Conservation (phyloP, 2,329 filamentous ascomycete genomes). For the Dothideomycetes sp. region DNA sequence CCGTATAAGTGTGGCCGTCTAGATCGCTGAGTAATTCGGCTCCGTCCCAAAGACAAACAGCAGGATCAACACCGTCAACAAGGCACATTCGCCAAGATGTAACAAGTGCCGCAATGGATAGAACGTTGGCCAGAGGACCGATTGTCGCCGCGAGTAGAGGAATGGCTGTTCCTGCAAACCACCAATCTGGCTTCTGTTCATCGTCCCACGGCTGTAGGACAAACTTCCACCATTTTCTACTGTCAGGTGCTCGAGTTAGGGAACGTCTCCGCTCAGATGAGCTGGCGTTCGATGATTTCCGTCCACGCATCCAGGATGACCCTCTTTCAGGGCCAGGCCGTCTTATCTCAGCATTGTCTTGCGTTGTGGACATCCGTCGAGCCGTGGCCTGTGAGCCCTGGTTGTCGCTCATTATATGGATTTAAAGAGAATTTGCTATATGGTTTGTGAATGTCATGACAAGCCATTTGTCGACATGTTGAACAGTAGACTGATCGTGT, state of each 20-base stretch:
- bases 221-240: slow-evolving; percentile 11
- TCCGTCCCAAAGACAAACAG: slow-evolving; percentile 20
- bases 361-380: no score
- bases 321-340: neutral
- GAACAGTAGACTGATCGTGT: no score
- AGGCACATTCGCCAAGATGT: slow-evolving; percentile 63
- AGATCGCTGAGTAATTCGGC: slow-evolving; percentile 37
- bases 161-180: slow-evolving; percentile 29
- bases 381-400: no score
- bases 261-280: slow-evolving; percentile 4
- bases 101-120: slow-evolving; percentile 79
- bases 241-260: neutral
- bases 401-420: no score
- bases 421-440: no score
- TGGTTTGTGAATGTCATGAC: no score
- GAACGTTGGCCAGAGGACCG: slow-evolving; percentile 80
- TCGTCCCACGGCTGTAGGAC: slow-evolving; percentile 22
- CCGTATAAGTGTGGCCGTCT: slow-evolving; percentile 48
- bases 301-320: neutral
- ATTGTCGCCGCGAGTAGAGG: slow-evolving; percentile 16
- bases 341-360: neutral
- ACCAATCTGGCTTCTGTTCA: slow-evolving; percentile 27
- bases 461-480: no score
- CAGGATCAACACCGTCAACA: slow-evolving; percentile 27
- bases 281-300: neutral